Evolutionary conservation across 257 asterid genomes (phyloP).

Genomic region (Thymus quinquecostatus): DNA sequence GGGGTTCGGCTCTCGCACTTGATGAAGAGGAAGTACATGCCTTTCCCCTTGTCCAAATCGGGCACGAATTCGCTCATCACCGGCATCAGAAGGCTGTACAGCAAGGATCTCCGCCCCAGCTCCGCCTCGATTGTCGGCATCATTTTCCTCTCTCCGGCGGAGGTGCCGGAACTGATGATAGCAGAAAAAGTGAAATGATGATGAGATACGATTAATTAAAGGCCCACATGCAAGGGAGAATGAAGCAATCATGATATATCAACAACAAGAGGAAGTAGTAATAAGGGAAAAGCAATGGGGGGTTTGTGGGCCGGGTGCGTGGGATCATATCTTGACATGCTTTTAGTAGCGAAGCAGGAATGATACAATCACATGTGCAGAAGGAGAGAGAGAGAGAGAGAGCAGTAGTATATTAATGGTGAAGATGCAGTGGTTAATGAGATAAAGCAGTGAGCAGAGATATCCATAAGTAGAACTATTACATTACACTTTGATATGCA

Average conservation of each 20-base stretch:
- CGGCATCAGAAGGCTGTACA: conserved; percentile 91
- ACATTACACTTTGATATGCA: too few relatives aligned
- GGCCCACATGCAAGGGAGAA: conserved; percentile 24
- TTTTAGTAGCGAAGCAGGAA: conserved; percentile 14
- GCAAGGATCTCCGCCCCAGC: conserved; percentile 62
- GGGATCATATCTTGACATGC: conserved; percentile 12
- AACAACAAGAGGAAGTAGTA: not conserved
- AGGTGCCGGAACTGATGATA: conserved; percentile 73
- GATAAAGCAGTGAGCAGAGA: not conserved
- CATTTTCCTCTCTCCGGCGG: conserved; percentile 89
- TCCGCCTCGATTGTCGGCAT: conserved; percentile 94
- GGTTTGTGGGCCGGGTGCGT: not conserved
- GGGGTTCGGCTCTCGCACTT: conserved; percentile 83
- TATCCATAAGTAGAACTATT: not conserved
- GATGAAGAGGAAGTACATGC: conserved; percentile 82
- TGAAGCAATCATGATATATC: not conserved
- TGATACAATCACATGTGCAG: conserved; percentile 25
- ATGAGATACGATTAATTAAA: too few relatives aligned
- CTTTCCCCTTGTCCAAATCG: conserved; percentile 78
- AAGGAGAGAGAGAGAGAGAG: not conserved
- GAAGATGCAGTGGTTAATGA: not conserved
- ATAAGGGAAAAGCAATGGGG: too few relatives aligned
- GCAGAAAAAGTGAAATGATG: not conserved
- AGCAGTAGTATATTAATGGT: not conserved
- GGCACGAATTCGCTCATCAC: conserved; percentile 83